Conservation (phyloP, 2,329 filamentous ascomycete genomes). For the Fusarium sp. region DNA sequence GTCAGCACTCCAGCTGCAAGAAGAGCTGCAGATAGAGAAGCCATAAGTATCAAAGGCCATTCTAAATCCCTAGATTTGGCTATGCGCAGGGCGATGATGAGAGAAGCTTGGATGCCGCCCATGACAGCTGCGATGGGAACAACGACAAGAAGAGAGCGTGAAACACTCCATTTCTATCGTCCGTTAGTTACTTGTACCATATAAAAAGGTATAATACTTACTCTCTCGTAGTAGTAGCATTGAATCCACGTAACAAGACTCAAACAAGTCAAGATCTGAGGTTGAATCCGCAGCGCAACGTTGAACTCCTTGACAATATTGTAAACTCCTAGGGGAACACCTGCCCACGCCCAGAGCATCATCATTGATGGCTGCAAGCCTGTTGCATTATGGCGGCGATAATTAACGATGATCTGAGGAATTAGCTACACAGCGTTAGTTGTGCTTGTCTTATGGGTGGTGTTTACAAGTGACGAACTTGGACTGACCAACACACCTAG, state of each 20-base stretch:
- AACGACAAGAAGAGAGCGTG: slow-evolving; percentile 62
- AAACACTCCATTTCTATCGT: slow-evolving; percentile 63
- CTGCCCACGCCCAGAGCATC: slow-evolving; percentile 77
- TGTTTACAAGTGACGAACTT: slow-evolving; percentile 55
- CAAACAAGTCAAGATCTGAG: slow-evolving; percentile 58
- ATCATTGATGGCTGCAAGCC: slow-evolving; percentile 78
- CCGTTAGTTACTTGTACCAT: slow-evolving; percentile 1
- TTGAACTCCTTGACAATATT: slow-evolving; percentile 59
- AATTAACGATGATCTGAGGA: slow-evolving; percentile 77
- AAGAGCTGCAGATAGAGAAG: slow-evolving; percentile 71
- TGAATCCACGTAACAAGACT: slow-evolving; percentile 59
- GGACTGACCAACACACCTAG: slow-evolving; percentile 72
- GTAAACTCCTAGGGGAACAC: slow-evolving; percentile 71
- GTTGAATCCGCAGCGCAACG: slow-evolving; percentile 57
- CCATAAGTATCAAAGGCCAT: slow-evolving; percentile 77
- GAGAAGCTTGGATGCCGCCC: slow-evolving; percentile 67
- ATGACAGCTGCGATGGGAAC: slow-evolving; percentile 66
- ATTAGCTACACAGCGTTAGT: slow-evolving; percentile 62
- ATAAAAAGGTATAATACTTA: slow-evolving; percentile 21
- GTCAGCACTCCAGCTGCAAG: slow-evolving; percentile 74
- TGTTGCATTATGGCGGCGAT: slow-evolving; percentile 72
- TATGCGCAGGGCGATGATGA: slow-evolving; percentile 68
- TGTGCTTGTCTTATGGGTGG: background rate
- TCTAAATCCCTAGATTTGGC: slow-evolving; percentile 58
- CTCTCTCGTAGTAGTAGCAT: slow-evolving; percentile 57